A percentile compares a stretch with the other conserved stretches of the same genome.
phyloP scores from a whole-genome alignment of 202 grass and related monocot genomes.

The Setaria viridis region DNA sequence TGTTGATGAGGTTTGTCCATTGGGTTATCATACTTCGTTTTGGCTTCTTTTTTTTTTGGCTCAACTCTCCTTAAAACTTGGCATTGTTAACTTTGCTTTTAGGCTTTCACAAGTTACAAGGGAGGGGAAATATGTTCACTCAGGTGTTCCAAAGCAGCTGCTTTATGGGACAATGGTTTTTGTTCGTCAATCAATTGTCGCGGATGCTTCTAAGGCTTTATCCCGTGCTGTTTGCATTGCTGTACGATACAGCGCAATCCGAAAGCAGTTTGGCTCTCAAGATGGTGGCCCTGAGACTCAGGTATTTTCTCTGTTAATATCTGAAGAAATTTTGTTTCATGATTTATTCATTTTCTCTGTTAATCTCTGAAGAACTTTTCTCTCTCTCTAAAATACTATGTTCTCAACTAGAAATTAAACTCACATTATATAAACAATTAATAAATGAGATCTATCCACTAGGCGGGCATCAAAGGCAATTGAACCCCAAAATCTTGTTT shows the following conservation, averaged over 20 bases:
- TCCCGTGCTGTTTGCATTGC: slow-evolving; percentile 95
- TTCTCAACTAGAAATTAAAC: slow-evolving; percentile 23
- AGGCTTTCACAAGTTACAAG: slow-evolving; percentile 97
- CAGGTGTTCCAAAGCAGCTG: slow-evolving; percentile 90
- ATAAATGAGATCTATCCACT: background rate
- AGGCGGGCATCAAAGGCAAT: background rate
- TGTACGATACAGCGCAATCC: slow-evolving; percentile 85
- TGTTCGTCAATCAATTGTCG: slow-evolving; percentile 89
- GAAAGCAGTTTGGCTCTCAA: slow-evolving; percentile 88
- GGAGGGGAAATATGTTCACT: slow-evolving; percentile 92
- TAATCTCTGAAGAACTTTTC: background rate
- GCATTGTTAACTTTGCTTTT: slow-evolving; percentile 28
- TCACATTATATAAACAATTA: slow-evolving; percentile 1
- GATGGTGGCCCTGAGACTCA: slow-evolving; percentile 79
- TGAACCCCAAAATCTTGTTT: background rate
- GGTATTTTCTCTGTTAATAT: slow-evolving; percentile 47
- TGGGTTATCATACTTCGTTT: background rate
- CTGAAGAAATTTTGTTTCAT: background rate
- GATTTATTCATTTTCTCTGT: slow-evolving; percentile 4
- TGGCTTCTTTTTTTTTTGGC: background rate
- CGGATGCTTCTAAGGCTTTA: slow-evolving; percentile 88
- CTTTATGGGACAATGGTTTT: slow-evolving; percentile 97
- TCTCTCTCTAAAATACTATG: background rate
- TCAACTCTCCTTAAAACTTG: slow-evolving; percentile 4
- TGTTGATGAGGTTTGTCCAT: slow-evolving; percentile 86